Conservation (phyloP, 257 asterid species). For the Solanum raphanifolium region DNA sequence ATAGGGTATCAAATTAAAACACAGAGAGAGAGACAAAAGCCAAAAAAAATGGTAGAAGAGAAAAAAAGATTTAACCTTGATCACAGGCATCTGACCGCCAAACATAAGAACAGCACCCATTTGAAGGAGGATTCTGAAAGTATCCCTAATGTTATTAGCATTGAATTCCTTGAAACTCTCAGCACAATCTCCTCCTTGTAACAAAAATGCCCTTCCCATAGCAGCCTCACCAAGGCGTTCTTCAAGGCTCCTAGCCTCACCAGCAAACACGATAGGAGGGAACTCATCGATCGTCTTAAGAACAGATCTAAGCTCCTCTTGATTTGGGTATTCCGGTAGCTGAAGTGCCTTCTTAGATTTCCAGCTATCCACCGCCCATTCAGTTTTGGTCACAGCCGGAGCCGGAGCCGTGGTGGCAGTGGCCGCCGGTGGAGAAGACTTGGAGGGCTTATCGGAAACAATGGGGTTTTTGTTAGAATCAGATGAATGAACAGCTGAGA, state of each 20-base stretch:
- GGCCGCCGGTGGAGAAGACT: slow-evolving; percentile 20
- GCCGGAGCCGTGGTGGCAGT: slow-evolving; percentile 11
- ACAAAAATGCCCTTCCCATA: slow-evolving; percentile 62
- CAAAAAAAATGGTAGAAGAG: neutral
- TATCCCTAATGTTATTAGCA: slow-evolving; percentile 68
- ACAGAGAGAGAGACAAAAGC: neutral
- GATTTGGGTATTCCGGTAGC: slow-evolving; percentile 39
- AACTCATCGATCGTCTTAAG: slow-evolving; percentile 42
- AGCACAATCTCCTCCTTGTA: slow-evolving; percentile 86
- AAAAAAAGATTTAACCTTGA: slow-evolving; percentile 32
- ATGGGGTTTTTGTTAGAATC: slow-evolving; percentile 26
- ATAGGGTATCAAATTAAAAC: neutral
- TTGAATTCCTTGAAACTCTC: slow-evolving; percentile 82
- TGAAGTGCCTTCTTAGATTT: slow-evolving; percentile 43
- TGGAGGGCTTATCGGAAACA: slow-evolving; percentile 10
- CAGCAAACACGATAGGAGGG: slow-evolving; percentile 80
- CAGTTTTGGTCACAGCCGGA: slow-evolving; percentile 1
- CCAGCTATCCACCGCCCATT: slow-evolving; percentile 46
- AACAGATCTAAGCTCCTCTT: slow-evolving; percentile 40
- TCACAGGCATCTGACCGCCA: slow-evolving; percentile 73
- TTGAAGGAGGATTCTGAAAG: slow-evolving; percentile 66
- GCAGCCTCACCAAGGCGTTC: slow-evolving; percentile 70
- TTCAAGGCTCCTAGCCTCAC: slow-evolving; percentile 68
- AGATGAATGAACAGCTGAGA: slow-evolving; percentile 37
- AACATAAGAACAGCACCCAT: slow-evolving; percentile 81